Evolutionary conservation across 495 filamentous ascomycete genomes (phyloP), one percentile per base, ranked within the genome.

Genomic region (Penicillium argentinense): DNA sequence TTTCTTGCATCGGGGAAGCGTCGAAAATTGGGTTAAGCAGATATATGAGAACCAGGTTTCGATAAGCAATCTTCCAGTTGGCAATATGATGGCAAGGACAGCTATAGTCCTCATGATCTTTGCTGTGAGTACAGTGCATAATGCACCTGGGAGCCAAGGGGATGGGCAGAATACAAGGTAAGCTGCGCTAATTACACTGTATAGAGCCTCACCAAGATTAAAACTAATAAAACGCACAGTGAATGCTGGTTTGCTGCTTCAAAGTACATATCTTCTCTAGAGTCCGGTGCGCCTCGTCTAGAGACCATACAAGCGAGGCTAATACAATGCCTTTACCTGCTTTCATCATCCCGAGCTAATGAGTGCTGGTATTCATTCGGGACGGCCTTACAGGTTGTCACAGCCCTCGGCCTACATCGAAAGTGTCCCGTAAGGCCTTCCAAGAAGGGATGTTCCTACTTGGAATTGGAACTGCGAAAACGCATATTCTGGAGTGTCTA

Each of bases 401-500:
- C 70, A 3, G 73, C 73, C 1, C 47, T 76, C 13, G 73, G 73
- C 3, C 27, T 76, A 12, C 73, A 76, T 49, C 57, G 73, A 14
- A 71, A 59, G 48, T 59, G 42, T 38, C 54, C 62, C 0, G 56
- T 60, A 9, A 73, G 69, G 32, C 28, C 54, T 1, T 57, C 56
- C 6, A 68, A 62, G 29, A 64, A 57, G 4, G 61, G 60, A 16
- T 59, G 49, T 17, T 59, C 63, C 4, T 69, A 66, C 42, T 42
- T 73, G 16, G 69, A 74, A 41, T 46, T 68, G 37, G 69, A 74
- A 25, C 48, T 73, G 1, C 68, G 69, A 6, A 81, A 78, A 45
- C 74, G 80, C 4, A 74, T 77, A 4, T 80, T 84, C 19, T 83
- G 79, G 79, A 73, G 74, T 26, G 74, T 69, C 2, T 80, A 78